These are phyloP conservation scores for Grosmannia serpens DNA, from an alignment of 2,329 filamentous ascomycete genomes.

Conservation along the genomic window DNA sequence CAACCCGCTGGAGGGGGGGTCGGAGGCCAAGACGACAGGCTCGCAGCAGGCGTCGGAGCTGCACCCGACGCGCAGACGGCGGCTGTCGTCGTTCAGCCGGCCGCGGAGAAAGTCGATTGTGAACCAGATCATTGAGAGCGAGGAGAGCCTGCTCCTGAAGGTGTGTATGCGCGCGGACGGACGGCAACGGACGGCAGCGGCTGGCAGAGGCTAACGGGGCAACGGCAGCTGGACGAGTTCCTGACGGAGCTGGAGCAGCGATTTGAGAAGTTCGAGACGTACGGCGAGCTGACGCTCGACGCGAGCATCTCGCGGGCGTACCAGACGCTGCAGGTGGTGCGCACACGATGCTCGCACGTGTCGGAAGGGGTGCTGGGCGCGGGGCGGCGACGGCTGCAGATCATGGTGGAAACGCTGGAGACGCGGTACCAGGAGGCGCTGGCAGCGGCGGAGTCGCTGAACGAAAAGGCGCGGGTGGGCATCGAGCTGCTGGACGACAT, in stretches of 20 bases:
- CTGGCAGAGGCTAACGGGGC: neutral
- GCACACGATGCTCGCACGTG: slow-evolving; percentile 77
- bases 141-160: slow-evolving; percentile 50
- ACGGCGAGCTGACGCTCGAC: slow-evolving; percentile 74
- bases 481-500: slow-evolving; percentile 79
- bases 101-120: slow-evolving; percentile 45
- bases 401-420: slow-evolving; percentile 90
- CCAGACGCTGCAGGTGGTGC: slow-evolving; percentile 72
- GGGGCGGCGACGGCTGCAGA: slow-evolving; percentile 68
- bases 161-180: slow-evolving; percentile 16
- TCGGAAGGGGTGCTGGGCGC: slow-evolving; percentile 84
- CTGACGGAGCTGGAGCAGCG: slow-evolving; percentile 77
- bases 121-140: slow-evolving; percentile 48
- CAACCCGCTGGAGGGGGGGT: slow-evolving; percentile 17
- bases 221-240: slow-evolving; percentile 62
- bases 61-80: slow-evolving; percentile 26
- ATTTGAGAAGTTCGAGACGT: slow-evolving; percentile 78
- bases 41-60: slow-evolving; percentile 25
- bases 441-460: slow-evolving; percentile 71
- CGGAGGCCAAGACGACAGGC: slow-evolving; percentile 29
- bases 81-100: slow-evolving; percentile 47
- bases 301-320: slow-evolving; percentile 76
- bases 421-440: slow-evolving; percentile 77
- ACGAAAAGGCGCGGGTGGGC: slow-evolving; percentile 82
- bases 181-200: too few relatives aligned